Evolutionary conservation across 1,284 basidiomycete genomes (phyloP).

Genomic region (Tremellales sp.): DNA sequence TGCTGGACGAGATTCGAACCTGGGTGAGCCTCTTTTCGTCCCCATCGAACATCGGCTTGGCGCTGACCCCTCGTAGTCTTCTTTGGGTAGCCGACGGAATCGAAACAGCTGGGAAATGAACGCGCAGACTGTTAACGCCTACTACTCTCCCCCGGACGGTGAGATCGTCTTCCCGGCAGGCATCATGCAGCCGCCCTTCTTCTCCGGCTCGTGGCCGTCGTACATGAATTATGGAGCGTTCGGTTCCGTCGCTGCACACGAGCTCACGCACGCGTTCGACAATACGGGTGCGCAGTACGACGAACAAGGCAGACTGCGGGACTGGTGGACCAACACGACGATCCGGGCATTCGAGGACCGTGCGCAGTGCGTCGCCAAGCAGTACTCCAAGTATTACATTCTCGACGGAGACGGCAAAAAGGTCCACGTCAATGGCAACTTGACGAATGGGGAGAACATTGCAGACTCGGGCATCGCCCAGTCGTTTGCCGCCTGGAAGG

Average conservation of each 20-base stretch:
- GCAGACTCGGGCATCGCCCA: conserved; percentile 82
- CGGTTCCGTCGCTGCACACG: conserved; percentile 83
- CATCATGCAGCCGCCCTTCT: conserved; percentile 90
- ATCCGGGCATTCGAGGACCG: conserved; percentile 76
- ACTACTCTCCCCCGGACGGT: conserved; percentile 40
- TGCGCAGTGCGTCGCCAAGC: conserved; percentile 81
- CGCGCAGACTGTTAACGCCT: conserved; percentile 41
- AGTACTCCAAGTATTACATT: conserved; percentile 80
- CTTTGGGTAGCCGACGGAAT: no score
- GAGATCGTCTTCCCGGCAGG: conserved; percentile 97
- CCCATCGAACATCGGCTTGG: no score
- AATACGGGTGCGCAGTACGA: conserved; percentile 67
- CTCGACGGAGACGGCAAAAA: conserved; percentile 78
- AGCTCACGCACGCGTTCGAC: conserved; percentile 89
- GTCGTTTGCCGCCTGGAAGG: conserved; percentile 82
- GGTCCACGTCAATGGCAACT: conserved; percentile 77
- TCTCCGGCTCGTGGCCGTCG: conserved; percentile 71
- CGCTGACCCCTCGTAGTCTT: no score
- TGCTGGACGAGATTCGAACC: no score
- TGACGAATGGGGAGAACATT: conserved; percentile 83
- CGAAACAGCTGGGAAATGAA: no score
- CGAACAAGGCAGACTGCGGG: conserved; percentile 55
- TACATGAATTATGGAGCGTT: conserved; percentile 90
- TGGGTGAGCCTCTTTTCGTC: no score
- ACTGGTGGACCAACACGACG: conserved; percentile 74